Percentiles rank a stretch among this genome's conserved stretches.
phyloP scores from a whole-genome alignment of 108 stramenopile species.

The Pelagomonas calceolata region DNA sequence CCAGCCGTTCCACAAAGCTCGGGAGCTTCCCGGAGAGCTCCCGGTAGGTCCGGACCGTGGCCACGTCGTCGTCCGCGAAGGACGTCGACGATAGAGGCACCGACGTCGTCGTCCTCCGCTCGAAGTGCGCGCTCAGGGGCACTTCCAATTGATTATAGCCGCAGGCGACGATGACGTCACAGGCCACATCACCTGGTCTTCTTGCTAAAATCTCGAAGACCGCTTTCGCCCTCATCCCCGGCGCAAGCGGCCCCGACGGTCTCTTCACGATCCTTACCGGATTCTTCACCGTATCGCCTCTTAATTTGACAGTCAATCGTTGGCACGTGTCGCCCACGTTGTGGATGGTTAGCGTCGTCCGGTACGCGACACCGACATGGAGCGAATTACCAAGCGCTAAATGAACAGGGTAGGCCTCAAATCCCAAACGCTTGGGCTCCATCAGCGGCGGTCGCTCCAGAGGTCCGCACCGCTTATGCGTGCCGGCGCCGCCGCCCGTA shows the following conservation, averaged over 20 bases:
- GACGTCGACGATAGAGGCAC: not conserved
- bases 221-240: not conserved
- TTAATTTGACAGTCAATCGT: not conserved
- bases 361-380: not conserved
- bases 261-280: not conserved
- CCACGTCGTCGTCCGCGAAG: not conserved
- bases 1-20: too few species aligned
- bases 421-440: not conserved
- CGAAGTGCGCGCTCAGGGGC: not conserved
- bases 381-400: not conserved
- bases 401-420: not conserved
- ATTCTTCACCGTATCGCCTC: not conserved
- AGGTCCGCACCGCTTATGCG: too few species aligned
- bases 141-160: not conserved
- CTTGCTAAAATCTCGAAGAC: not conserved
- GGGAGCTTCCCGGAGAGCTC: too few species aligned
- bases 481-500: too few species aligned
- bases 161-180: not conserved
- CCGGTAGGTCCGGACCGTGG: not conserved
- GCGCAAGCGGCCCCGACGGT: not conserved
- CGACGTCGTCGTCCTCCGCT: not conserved
- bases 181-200: not conserved
- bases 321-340: not conserved
- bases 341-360: not conserved
- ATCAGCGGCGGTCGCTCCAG: not conserved